These are phyloP conservation scores for Physocladia obscura DNA, from an alignment of 192 early-diverging fungal genomes.

Conservation along the genomic window DNA sequence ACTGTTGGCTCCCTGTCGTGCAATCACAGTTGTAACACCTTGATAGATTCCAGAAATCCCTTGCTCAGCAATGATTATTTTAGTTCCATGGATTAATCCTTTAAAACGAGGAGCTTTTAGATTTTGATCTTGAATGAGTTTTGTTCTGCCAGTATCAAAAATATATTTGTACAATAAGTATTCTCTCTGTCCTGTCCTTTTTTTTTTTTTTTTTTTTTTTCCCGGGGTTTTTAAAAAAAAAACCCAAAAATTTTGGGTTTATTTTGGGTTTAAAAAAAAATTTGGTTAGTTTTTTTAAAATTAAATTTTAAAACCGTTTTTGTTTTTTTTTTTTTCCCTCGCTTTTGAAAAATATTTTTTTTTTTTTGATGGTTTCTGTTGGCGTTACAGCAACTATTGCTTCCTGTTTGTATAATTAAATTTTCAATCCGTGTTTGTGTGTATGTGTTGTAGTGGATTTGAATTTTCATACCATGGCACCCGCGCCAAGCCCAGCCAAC, in stretches of 20 bases:
- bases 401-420: conserved; percentile 56
- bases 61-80: conserved; percentile 63
- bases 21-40: conserved; percentile 88
- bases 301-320: not conserved
- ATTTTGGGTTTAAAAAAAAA: too few relatives aligned
- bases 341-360: not conserved
- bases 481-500: conserved; percentile 29
- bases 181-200: too few relatives aligned
- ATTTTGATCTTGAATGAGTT: conserved; percentile 91
- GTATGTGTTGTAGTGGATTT: too few relatives aligned
- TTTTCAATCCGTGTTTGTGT: not conserved
- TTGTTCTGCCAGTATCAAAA: conserved; percentile 64
- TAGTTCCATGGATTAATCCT: conserved; percentile 77
- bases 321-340: not conserved
- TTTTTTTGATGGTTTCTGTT: conserved; percentile 90
- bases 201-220: too few relatives aligned
- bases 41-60: conserved; percentile 85
- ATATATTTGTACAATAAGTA: not conserved
- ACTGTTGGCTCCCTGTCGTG: conserved; percentile 92
- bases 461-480: not conserved
- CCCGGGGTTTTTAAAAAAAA: too few relatives aligned
- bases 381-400: conserved; percentile 83
- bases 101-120: conserved; percentile 68
- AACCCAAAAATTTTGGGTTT: too few relatives aligned
- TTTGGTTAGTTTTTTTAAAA: too few relatives aligned